phyloP scores from a whole-genome alignment of 495 filamentous ascomycete species.

The Astrothelium macrocarpum region DNA sequence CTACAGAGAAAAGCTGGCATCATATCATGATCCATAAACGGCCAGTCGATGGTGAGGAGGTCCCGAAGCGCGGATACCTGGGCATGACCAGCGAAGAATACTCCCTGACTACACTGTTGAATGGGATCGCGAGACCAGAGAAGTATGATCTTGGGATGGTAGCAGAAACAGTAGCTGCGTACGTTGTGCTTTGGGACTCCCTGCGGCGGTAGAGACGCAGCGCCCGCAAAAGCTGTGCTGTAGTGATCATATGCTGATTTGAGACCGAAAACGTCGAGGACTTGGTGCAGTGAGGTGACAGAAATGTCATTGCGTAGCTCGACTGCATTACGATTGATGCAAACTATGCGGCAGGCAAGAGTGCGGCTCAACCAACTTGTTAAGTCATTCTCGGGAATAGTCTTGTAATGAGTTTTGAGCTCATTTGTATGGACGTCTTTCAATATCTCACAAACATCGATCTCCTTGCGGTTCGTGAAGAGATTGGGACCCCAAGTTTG shows the following conservation, averaged over 20 bases:
- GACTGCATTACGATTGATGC: neutral
- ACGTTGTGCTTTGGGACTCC: neutral
- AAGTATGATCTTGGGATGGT: neutral
- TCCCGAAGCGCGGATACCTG: neutral
- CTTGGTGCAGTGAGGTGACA: neutral
- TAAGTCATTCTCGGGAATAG: neutral
- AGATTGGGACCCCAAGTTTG: neutral
- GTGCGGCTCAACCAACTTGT: neutral
- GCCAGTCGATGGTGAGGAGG: neutral
- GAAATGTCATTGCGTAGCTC: neutral
- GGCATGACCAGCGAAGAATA: neutral
- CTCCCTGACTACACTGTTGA: neutral
- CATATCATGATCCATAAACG: neutral
- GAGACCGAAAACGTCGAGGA: neutral
- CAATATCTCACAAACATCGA: neutral
- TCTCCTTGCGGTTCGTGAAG: neutral
- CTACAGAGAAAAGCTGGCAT: slow-evolving; percentile 1
- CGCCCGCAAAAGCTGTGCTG: neutral
- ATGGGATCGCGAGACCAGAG: neutral
- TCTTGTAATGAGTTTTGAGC: neutral
- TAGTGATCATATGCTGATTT: neutral
- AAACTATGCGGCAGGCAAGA: neutral
- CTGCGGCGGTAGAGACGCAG: neutral
- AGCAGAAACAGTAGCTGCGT: neutral
- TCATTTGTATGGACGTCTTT: neutral